A percentile compares a stretch with the other conserved stretches of the same genome.
These are phyloP conservation scores for Moniliella sp. DNA, from an alignment of 1,284 basidiomycete genomes.

Conservation along the genomic window DNA sequence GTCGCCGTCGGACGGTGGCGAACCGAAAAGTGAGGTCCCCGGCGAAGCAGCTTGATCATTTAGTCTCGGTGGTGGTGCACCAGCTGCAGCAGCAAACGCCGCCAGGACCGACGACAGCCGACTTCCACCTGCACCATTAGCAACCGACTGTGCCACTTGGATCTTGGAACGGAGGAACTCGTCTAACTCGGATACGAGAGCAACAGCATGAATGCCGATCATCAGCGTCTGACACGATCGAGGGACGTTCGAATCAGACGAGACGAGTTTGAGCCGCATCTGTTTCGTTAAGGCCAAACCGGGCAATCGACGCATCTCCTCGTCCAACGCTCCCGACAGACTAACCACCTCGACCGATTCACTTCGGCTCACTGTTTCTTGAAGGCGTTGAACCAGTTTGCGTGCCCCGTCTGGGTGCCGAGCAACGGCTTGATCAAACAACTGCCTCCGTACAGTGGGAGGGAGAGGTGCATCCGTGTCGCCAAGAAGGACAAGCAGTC, in stretches of 20 bases:
- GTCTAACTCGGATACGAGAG: slow-evolving; percentile 20
- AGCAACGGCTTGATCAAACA: too few species aligned
- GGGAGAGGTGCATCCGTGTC: neutral
- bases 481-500: slow-evolving; percentile 39
- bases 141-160: too few species aligned
- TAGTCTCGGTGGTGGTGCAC: too few species aligned
- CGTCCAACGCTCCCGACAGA: neutral
- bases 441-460: too few species aligned
- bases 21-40: too few species aligned
- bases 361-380: slow-evolving; percentile 23
- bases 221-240: slow-evolving; percentile 20
- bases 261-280: slow-evolving; percentile 21
- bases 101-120: neutral
- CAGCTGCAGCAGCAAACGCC: neutral
- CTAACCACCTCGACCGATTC: slow-evolving; percentile 17
- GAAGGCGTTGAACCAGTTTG: slow-evolving; percentile 14
- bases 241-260: slow-evolving; percentile 20
- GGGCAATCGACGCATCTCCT: neutral
- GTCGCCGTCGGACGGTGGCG: too few species aligned
- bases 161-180: slow-evolving; percentile 30
- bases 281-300: slow-evolving; percentile 6
- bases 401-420: neutral
- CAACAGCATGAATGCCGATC: slow-evolving; percentile 28
- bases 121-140: too few species aligned
- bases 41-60: too few species aligned